phyloP scores from a whole-genome alignment of 2,329 filamentous ascomycete species.

The Dothiorella sarmentorum region DNA sequence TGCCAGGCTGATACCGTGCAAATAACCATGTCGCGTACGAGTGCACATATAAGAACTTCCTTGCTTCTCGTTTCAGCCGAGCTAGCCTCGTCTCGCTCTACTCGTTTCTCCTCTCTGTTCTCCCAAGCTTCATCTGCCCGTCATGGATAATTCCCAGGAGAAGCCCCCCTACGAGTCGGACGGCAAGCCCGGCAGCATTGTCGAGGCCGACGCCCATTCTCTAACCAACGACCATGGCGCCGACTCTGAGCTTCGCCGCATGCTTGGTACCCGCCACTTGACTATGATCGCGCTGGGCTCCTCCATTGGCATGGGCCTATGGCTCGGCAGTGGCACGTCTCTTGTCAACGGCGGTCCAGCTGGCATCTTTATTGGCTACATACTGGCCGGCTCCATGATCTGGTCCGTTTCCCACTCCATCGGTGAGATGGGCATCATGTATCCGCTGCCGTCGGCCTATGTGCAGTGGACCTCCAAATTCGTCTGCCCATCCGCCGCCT shows the following conservation, averaged over 20 bases:
- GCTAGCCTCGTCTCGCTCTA: constrained; percentile 1
- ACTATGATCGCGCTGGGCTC: constrained; percentile 40
- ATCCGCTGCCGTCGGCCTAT: constrained; percentile 46
- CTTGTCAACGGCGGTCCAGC: constrained; percentile 43
- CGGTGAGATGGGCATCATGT: constrained; percentile 47
- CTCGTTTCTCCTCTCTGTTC: neutral
- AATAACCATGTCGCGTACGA: neutral
- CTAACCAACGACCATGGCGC: constrained; percentile 26
- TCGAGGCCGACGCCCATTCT: constrained; percentile 12
- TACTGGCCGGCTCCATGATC: constrained; percentile 39
- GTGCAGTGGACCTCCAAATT: constrained; percentile 49
- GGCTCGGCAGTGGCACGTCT: constrained; percentile 46
- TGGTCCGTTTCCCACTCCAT: constrained; percentile 48
- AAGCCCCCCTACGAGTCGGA: neutral
- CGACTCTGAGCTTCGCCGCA: constrained; percentile 37
- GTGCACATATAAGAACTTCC: constrained; percentile 4
- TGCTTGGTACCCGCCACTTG: constrained; percentile 41
- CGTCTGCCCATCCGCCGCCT: constrained; percentile 42
- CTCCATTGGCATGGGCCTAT: constrained; percentile 47
- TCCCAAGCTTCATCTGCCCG: neutral
- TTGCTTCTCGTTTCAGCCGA: neutral
- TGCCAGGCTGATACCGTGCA: neutral
- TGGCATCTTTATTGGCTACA: constrained; percentile 44
- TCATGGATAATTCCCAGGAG: constrained; percentile 13
- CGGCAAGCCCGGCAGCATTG: constrained; percentile 11